phyloP scores from a whole-genome alignment of 2,329 filamentous ascomycete genomes.

The Hypoxylon sp. region DNA sequence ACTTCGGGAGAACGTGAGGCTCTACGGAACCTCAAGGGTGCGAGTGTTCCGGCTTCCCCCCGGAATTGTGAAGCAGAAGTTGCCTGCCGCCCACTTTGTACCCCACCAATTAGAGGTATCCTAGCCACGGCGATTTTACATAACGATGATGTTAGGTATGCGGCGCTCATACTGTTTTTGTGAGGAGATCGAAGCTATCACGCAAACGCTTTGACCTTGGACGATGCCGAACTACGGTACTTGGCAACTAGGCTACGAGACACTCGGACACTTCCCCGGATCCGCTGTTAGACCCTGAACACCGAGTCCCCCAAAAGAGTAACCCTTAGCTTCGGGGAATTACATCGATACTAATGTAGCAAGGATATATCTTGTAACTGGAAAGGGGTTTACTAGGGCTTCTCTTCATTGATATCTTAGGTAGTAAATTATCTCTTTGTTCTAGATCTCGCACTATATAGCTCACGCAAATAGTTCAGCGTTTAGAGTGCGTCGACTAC shows the following conservation, averaged over 20 bases:
- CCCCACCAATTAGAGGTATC: background rate
- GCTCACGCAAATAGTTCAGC: background rate
- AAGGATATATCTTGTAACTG: slow-evolving; percentile 5
- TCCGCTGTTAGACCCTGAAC: slow-evolving; percentile 14
- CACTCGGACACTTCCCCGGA: slow-evolving; percentile 18
- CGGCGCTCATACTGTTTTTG: slow-evolving; percentile 13
- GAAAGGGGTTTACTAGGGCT: background rate
- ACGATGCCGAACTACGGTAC: slow-evolving; percentile 2
- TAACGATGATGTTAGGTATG: slow-evolving; percentile 12
- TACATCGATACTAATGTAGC: background rate
- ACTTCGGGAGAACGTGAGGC: slow-evolving; percentile 18
- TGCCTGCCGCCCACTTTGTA: background rate
- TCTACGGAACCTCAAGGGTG: slow-evolving; percentile 2
- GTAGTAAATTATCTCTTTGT: background rate
- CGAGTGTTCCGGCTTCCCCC: slow-evolving; percentile 3
- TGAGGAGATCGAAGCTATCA: slow-evolving; percentile 6
- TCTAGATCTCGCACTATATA: background rate
- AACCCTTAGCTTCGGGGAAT: slow-evolving; percentile 4
- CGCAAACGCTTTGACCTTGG: slow-evolving; percentile 33
- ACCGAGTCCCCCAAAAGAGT: slow-evolving; percentile 4
- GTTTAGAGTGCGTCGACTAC: background rate
- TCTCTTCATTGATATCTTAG: background rate
- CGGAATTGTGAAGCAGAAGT: background rate
- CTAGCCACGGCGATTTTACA: slow-evolving; percentile 4
- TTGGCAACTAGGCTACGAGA: slow-evolving; percentile 26